A percentile compares a stretch with the other conserved stretches of the same genome.
These are phyloP conservation scores for Colletotrichum cordylinicola DNA, from an alignment of 2,329 filamentous ascomycete species.

Conservation along the genomic window DNA sequence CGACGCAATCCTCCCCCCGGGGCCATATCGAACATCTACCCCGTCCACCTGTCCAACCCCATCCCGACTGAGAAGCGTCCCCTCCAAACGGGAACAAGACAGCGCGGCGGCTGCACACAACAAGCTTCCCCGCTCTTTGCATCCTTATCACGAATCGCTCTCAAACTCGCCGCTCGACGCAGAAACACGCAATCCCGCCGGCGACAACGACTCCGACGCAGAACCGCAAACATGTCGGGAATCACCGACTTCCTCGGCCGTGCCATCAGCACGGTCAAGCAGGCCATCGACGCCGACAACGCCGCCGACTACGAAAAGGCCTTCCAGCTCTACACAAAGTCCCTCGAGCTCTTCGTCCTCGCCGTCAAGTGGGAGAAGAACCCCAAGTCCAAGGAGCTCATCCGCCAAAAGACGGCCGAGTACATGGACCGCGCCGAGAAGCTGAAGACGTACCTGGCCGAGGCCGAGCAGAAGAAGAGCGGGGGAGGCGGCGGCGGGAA, in stretches of 20 bases:
- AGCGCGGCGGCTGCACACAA: not conserved
- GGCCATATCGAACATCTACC: not conserved
- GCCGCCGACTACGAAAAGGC: constrained; percentile 96
- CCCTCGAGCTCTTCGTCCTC: constrained; percentile 97
- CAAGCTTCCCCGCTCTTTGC: constrained; percentile 18
- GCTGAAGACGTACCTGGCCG: constrained; percentile 86
- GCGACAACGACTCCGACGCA: not conserved
- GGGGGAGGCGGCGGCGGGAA: constrained; percentile 71
- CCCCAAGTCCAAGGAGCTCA: constrained; percentile 95
- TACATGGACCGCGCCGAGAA: constrained; percentile 99
- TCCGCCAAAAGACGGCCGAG: constrained; percentile 90
- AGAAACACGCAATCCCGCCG: not conserved
- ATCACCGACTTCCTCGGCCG: constrained; percentile 96
- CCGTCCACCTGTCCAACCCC: not conserved
- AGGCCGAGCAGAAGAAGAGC: constrained; percentile 76
- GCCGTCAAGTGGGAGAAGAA: constrained; percentile 99
- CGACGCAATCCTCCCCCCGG: constrained; percentile 3
- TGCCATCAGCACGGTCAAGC: constrained; percentile 95
- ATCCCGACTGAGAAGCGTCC: not conserved
- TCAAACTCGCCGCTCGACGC: not conserved
- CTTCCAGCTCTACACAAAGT: constrained; percentile 94
- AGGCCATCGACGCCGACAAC: constrained; percentile 96
- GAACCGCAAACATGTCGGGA: constrained; percentile 69
- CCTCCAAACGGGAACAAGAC: not conserved
- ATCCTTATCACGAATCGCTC: not conserved